These are phyloP conservation scores for Mucor velutinosus DNA, from an alignment of 371 early-diverging fungal species.

Conservation along the genomic window DNA sequence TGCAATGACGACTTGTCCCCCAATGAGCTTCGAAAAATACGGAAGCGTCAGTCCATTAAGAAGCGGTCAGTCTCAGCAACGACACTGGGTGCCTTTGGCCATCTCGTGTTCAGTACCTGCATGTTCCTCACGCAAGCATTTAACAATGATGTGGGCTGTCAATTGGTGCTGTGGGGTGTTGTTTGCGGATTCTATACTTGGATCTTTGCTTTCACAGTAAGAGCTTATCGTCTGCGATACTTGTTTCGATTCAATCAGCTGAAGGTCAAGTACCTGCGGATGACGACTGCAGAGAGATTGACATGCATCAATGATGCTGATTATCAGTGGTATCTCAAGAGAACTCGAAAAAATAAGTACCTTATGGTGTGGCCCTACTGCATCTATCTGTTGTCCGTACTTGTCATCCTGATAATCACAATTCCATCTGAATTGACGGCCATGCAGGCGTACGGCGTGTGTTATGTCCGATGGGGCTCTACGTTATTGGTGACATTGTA, in stretches of 20 bases:
- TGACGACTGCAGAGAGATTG: slow-evolving; percentile 8
- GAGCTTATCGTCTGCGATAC: slow-evolving; percentile 34
- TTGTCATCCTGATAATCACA: slow-evolving; percentile 19
- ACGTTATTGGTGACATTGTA: slow-evolving; percentile 12
- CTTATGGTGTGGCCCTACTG: slow-evolving; percentile 7
- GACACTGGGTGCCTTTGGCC: slow-evolving; percentile 35
- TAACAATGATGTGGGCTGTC: slow-evolving; percentile 15
- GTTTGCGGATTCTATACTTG: slow-evolving; percentile 39
- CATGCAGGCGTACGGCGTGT: background rate
- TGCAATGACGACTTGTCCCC: background rate
- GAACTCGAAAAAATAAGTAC: background rate
- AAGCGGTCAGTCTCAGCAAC: slow-evolving; percentile 33
- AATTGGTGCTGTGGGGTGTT: slow-evolving; percentile 33
- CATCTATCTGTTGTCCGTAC: slow-evolving; percentile 15
- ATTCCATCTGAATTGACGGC: slow-evolving; percentile 14
- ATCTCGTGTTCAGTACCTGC: slow-evolving; percentile 31
- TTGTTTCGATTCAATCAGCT: slow-evolving; percentile 31
- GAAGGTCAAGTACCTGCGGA: slow-evolving; percentile 26
- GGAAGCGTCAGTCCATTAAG: slow-evolving; percentile 18
- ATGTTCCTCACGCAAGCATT: slow-evolving; percentile 27
- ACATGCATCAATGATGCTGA: slow-evolving; percentile 19
- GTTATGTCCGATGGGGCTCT: slow-evolving; percentile 23
- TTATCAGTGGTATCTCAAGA: slow-evolving; percentile 29
- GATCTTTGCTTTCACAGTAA: slow-evolving; percentile 35
- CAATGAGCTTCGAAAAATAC: background rate